These are phyloP conservation scores for Ascochyta viciae-villosae DNA, from an alignment of 2,329 filamentous ascomycete species.

Conservation along the genomic window DNA sequence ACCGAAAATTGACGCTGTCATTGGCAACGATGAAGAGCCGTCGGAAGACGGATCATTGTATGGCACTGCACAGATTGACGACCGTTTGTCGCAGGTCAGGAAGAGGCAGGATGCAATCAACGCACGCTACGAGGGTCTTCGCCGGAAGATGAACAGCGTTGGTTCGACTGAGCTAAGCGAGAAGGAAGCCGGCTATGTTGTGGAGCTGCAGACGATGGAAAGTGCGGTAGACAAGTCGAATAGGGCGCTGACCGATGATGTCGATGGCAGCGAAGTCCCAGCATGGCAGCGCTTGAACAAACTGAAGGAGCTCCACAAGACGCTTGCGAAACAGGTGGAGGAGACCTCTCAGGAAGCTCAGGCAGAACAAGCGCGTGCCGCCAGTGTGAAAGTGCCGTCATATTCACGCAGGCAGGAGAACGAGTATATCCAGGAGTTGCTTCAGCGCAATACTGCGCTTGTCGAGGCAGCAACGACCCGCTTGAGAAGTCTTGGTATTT, in stretches of 20 bases:
- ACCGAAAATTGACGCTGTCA: conserved; percentile 70
- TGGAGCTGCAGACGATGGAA: conserved; percentile 60
- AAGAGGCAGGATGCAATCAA: conserved; percentile 64
- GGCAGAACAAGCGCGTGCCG: conserved; percentile 16
- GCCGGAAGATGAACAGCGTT: conserved; percentile 56
- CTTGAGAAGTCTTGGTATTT: conserved; percentile 38
- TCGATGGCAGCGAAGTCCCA: conserved; percentile 37
- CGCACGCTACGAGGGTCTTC: conserved; percentile 66
- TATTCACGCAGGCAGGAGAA: conserved; percentile 45
- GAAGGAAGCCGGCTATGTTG: conserved; percentile 66
- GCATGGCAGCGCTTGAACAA: conserved; percentile 65
- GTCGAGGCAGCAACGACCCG: conserved; percentile 43
- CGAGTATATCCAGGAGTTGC: conserved; percentile 41
- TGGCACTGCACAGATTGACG: conserved; percentile 64
- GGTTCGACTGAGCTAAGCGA: conserved; percentile 65
- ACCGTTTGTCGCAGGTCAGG: conserved; percentile 63
- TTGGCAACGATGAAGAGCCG: conserved; percentile 60
- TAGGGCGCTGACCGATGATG: conserved; percentile 41
- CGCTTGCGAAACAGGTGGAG: conserved; percentile 50
- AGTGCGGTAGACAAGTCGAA: conserved; percentile 45
- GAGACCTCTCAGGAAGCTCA: conserved; percentile 26
- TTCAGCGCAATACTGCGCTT: conserved; percentile 43
- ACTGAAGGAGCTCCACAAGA: conserved; percentile 61
- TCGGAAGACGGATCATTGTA: conserved; percentile 52
- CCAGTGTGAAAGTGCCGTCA: conserved; percentile 40